Conservation (phyloP, 345 rosid genomes). For the Gynandropsis gynandra region DNA sequence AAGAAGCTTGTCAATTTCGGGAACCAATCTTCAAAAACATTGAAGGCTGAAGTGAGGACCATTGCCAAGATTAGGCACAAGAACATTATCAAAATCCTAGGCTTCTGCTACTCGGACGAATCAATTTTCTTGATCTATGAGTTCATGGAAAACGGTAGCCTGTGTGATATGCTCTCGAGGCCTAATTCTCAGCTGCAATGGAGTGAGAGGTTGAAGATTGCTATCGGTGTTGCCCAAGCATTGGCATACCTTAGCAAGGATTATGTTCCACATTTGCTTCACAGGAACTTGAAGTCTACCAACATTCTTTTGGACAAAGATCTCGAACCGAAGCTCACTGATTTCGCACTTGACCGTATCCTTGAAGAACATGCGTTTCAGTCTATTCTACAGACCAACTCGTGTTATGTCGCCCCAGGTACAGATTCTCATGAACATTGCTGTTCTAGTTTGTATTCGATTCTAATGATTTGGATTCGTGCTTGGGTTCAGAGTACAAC, state of each 20-base stretch:
- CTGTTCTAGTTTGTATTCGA: slow-evolving; percentile 2
- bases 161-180: slow-evolving; percentile 51
- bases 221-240: slow-evolving; percentile 78
- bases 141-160: slow-evolving; percentile 60
- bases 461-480: neutral
- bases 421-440: slow-evolving; percentile 5
- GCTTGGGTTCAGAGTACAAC: slow-evolving; percentile 48
- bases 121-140: slow-evolving; percentile 70
- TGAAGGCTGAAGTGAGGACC: slow-evolving; percentile 77
- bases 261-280: slow-evolving; percentile 67
- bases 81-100: slow-evolving; percentile 68
- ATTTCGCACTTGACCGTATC: slow-evolving; percentile 66
- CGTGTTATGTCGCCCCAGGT: slow-evolving; percentile 88
- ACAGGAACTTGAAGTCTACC: slow-evolving; percentile 65
- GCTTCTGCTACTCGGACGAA: slow-evolving; percentile 72
- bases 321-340: slow-evolving; percentile 69
- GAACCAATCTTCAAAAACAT: slow-evolving; percentile 49
- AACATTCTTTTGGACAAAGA: slow-evolving; percentile 72
- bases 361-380: slow-evolving; percentile 77
- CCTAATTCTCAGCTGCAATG: slow-evolving; percentile 52
- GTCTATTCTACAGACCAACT: slow-evolving; percentile 42
- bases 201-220: slow-evolving; percentile 70
- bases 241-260: slow-evolving; percentile 73
- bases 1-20: slow-evolving; percentile 66
- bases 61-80: slow-evolving; percentile 78